These are phyloP conservation scores for Perilla frutescens DNA, from an alignment of 257 asterid genomes.

Conservation along the genomic window DNA sequence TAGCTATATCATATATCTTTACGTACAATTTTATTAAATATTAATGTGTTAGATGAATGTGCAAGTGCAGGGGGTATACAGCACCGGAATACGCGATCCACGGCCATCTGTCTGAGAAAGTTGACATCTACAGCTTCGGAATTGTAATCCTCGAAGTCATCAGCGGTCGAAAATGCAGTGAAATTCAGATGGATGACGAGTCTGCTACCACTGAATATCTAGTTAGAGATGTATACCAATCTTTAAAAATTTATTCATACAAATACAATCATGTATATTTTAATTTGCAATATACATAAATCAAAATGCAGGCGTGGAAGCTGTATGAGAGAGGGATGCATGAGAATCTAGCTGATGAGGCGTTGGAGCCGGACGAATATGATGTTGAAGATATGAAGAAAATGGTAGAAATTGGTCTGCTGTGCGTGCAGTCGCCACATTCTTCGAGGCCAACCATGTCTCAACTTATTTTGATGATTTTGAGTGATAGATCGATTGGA, in stretches of 20 bases:
- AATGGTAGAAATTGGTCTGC: conserved; percentile 58
- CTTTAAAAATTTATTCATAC: neutral
- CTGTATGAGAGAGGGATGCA: conserved; percentile 56
- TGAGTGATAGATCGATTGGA: conserved; percentile 42
- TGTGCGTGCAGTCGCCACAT: conserved; percentile 70
- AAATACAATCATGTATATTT: neutral
- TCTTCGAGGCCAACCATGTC: conserved; percentile 75
- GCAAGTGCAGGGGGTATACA: conserved; percentile 66
- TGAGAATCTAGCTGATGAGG: conserved; percentile 54
- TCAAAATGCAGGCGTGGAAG: conserved; percentile 62
- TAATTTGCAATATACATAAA: neutral
- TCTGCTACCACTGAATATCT: conserved; percentile 55
- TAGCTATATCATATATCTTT: too few species aligned
- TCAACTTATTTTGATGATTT: conserved; percentile 63
- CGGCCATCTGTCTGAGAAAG: conserved; percentile 84
- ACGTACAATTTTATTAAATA: too few species aligned
- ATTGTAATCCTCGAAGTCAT: conserved; percentile 67
- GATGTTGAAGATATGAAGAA: conserved; percentile 56
- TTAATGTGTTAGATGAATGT: too few species aligned
- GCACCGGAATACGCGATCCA: conserved; percentile 81
- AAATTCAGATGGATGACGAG: conserved; percentile 39
- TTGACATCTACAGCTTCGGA: conserved; percentile 77
- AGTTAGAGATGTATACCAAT: conserved; percentile 54
- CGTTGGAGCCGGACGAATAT: conserved; percentile 50
- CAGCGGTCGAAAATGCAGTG: conserved; percentile 66